These are phyloP conservation scores for Earliella scabrosa DNA, from an alignment of 1,284 basidiomycete species.

Conservation along the genomic window DNA sequence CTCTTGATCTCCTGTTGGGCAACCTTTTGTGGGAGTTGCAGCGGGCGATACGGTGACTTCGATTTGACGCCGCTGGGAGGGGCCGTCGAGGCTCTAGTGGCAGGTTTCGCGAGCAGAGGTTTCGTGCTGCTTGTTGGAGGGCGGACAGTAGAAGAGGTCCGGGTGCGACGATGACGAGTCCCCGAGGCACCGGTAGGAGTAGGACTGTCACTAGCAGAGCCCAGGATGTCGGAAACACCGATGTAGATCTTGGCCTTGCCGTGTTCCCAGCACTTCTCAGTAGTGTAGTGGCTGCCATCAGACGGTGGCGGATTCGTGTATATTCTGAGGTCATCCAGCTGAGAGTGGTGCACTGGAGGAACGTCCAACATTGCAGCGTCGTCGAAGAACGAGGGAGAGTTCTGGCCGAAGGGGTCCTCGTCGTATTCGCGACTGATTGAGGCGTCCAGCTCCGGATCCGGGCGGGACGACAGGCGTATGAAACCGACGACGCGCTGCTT, in stretches of 20 bases:
- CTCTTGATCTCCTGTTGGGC: conserved; percentile 19
- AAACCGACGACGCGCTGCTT: conserved; percentile 15
- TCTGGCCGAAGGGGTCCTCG: conserved; percentile 17
- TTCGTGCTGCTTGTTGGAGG: not conserved
- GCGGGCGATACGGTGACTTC: conserved; percentile 17
- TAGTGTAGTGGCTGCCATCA: not conserved
- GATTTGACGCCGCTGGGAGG: not conserved
- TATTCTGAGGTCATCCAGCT: conserved; percentile 18
- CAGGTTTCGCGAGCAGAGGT: not conserved
- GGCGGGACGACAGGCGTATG: conserved; percentile 9
- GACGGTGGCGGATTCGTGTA: conserved; percentile 2
- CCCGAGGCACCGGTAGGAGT: not conserved
- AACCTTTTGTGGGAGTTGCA: conserved; percentile 26
- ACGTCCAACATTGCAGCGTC: conserved; percentile 9
- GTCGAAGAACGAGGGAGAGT: conserved; percentile 19
- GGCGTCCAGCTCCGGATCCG: not conserved
- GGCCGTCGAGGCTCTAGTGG: not conserved
- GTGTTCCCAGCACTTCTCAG: conserved; percentile 6
- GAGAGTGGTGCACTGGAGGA: conserved; percentile 1
- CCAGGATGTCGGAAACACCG: conserved; percentile 10
- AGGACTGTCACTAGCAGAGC: not conserved
- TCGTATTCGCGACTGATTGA: not conserved
- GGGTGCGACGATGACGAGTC: not conserved
- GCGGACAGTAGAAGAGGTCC: not conserved
- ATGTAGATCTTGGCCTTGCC: conserved; percentile 12